Conservation (phyloP, 495 filamentous ascomycete genomes). For the Sabuloglossum arenarium region DNA sequence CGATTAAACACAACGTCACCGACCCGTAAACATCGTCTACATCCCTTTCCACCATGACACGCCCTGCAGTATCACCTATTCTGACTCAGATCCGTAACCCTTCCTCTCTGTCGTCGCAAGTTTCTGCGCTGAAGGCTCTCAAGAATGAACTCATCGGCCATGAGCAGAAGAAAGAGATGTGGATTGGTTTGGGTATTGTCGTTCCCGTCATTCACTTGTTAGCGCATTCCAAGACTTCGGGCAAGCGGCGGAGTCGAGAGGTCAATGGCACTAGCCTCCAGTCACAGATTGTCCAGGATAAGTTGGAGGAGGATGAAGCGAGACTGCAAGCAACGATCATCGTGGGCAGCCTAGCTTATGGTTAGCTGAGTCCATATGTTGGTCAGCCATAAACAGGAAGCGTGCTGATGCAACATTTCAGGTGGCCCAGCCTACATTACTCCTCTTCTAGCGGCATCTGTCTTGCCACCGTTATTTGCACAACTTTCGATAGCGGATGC, state of each 20-base stretch:
- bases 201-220: conserved; percentile 44
- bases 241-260: background rate
- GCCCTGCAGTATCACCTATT: conserved; percentile 17
- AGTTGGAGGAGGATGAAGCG: conserved; percentile 34
- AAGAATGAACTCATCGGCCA: conserved; percentile 88
- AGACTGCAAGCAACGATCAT: conserved; percentile 64
- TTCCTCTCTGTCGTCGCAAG: conserved; percentile 36
- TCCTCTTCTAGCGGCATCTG: conserved; percentile 44
- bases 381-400: background rate
- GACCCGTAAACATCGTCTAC: background rate
- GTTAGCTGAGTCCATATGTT: conserved; percentile 27
- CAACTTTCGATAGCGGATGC: conserved; percentile 43
- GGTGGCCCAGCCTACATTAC: conserved; percentile 62
- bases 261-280: conserved; percentile 1
- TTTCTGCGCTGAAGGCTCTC: conserved; percentile 41
- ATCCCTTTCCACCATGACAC: background rate
- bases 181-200: conserved; percentile 48
- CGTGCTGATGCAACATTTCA: conserved; percentile 14
- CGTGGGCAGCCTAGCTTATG: conserved; percentile 64
- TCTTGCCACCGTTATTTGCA: conserved; percentile 43
- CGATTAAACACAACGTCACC: no score
- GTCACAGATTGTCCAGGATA: conserved; percentile 18
- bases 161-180: conserved; percentile 62
- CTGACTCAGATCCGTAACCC: conserved; percentile 40
- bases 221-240: background rate